A percentile compares a stretch with the other conserved stretches of the same genome.
Conservation (phyloP, 305 asterid genomes). For the Salvia sclarea region DNA sequence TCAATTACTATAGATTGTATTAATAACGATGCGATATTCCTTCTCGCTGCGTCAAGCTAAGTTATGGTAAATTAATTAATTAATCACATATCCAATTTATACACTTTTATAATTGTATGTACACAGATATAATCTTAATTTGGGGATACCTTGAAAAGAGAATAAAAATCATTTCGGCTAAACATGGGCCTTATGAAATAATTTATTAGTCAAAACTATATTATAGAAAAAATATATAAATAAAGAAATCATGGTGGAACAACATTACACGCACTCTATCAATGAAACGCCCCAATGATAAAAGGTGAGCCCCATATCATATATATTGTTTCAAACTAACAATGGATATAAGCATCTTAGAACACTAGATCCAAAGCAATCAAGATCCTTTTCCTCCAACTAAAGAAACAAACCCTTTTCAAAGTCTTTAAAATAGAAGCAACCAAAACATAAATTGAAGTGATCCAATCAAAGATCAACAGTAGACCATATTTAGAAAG, state of each 20-base stretch:
- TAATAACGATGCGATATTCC: neutral
- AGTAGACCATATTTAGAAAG: neutral
- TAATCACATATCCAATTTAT: neutral
- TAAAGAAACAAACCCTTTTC: slow-evolving; percentile 22
- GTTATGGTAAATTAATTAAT: neutral
- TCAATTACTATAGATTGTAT: neutral
- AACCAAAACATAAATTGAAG: slow-evolving; percentile 10
- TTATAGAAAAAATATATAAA: no score
- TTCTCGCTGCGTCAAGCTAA: neutral
- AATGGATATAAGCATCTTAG: slow-evolving; percentile 13
- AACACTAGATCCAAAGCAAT: slow-evolving; percentile 35
- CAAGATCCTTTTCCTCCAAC: slow-evolving; percentile 28
- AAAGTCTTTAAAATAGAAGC: slow-evolving; percentile 19
- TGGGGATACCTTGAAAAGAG: no score
- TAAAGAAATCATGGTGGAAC: no score
- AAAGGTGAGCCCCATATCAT: neutral
- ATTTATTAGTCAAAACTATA: no score
- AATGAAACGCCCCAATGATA: no score
- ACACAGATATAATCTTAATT: no score
- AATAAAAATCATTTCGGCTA: no score
- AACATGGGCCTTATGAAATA: no score
- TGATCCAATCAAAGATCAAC: slow-evolving; percentile 2
- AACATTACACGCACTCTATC: no score
- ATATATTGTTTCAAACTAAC: neutral
- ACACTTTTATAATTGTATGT: no score